Evolutionary conservation across 768 basidiomycete species (phyloP).

Genomic region (Dictyophora rubrovolvata): DNA sequence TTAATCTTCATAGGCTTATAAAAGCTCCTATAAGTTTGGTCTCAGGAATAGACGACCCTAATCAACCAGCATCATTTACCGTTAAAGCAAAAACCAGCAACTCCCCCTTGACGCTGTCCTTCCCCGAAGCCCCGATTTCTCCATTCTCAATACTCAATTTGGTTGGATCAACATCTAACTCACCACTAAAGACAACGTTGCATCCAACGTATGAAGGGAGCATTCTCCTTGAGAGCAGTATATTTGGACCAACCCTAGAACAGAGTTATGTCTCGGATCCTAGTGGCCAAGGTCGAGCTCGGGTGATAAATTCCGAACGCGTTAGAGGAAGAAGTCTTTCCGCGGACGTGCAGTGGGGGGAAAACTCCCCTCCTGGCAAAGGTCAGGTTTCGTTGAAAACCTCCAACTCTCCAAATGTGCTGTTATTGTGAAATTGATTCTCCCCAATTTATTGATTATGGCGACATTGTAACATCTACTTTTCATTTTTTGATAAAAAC

Average conservation of each 20-base stretch:
- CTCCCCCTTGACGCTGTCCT: conserved; percentile 20
- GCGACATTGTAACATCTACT: too few species aligned
- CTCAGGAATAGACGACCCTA: background rate
- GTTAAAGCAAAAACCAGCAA: conserved; percentile 23
- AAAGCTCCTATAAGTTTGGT: background rate
- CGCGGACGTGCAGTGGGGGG: conserved; percentile 6
- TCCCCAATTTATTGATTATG: too few species aligned
- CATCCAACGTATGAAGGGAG: conserved; percentile 33
- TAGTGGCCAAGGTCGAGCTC: background rate
- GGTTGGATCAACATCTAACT: conserved; percentile 21
- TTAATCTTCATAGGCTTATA: background rate
- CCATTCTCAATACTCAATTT: conserved; percentile 22
- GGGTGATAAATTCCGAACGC: background rate
- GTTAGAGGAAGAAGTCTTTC: background rate
- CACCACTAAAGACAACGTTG: conserved; percentile 19
- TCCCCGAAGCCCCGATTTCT: conserved; percentile 22
- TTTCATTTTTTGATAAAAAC: too few species aligned
- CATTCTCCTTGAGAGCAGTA: conserved; percentile 21
- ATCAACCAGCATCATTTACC: conserved; percentile 15
- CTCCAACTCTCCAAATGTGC: background rate
- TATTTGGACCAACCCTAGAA: background rate
- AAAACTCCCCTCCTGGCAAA: background rate
- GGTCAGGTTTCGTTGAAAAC: conserved; percentile 2
- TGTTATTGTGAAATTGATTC: background rate
- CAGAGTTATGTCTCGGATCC: background rate